These are phyloP conservation scores for Phytopythium cucurbitacearum DNA, from an alignment of 352 stramenopile genomes.

Conservation along the genomic window DNA sequence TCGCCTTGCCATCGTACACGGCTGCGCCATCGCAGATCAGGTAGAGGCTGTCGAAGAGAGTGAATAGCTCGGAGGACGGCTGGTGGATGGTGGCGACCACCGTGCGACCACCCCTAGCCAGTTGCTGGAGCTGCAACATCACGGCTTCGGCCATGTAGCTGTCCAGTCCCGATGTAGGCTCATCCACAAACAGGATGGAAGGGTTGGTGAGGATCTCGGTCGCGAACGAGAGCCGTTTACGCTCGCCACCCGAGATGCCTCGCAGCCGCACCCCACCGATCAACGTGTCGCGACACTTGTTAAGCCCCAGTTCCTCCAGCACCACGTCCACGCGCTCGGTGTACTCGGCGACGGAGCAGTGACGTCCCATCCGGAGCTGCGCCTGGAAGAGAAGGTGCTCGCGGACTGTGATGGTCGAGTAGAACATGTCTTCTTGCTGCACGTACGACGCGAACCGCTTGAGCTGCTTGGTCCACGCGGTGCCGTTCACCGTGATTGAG, in stretches of 20 bases:
- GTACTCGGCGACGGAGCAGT: slow-evolving; percentile 8
- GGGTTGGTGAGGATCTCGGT: slow-evolving; percentile 83
- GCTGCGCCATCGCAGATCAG: slow-evolving; percentile 23
- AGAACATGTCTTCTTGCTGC: slow-evolving; percentile 85
- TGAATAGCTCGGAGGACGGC: slow-evolving; percentile 46
- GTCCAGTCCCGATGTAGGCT: slow-evolving; percentile 66
- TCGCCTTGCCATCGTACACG: slow-evolving; percentile 29
- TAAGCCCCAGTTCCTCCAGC: slow-evolving; percentile 37
- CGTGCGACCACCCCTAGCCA: slow-evolving; percentile 76
- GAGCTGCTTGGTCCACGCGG: slow-evolving; percentile 24
- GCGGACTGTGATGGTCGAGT: slow-evolving; percentile 78
- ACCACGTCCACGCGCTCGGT: slow-evolving; percentile 32
- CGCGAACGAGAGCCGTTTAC: slow-evolving; percentile 74
- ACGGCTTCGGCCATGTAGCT: slow-evolving; percentile 57
- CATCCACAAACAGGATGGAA: slow-evolving; percentile 81
- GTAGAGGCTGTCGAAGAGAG: slow-evolving; percentile 32
- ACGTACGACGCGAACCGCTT: slow-evolving; percentile 58
- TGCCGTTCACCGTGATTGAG: slow-evolving; percentile 47
- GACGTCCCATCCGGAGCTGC: slow-evolving; percentile 47
- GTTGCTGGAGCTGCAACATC: slow-evolving; percentile 40
- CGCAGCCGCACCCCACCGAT: slow-evolving; percentile 33
- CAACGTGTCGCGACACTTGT: slow-evolving; percentile 35
- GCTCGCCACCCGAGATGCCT: slow-evolving; percentile 67
- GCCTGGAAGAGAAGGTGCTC: slow-evolving; percentile 82
- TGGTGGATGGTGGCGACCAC: slow-evolving; percentile 86